phyloP scores from a whole-genome alignment of 129 eudicot genomes.

The Scalesia atractyloides region DNA sequence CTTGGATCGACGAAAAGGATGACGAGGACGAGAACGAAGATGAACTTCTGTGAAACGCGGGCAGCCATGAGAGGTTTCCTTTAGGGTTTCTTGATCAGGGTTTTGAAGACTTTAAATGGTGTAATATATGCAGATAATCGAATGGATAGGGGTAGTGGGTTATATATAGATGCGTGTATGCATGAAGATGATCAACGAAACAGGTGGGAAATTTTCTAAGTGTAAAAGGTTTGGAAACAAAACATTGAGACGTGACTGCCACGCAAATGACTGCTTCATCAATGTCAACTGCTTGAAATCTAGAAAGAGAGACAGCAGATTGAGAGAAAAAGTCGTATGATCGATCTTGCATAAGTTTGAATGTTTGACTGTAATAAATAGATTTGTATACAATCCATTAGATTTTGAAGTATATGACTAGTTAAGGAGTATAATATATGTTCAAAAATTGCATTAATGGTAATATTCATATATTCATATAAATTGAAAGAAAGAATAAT shows the following conservation, averaged over 20 bases:
- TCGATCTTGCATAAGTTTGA: slow-evolving; percentile 15
- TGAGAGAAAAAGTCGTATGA: slow-evolving; percentile 11
- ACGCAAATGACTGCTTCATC: slow-evolving; percentile 34
- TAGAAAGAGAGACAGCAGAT: slow-evolving; percentile 12
- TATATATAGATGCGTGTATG: neutral
- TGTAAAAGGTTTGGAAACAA: slow-evolving; percentile 29
- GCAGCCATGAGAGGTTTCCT: slow-evolving; percentile 20
- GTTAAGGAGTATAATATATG: neutral
- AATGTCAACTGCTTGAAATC: slow-evolving; percentile 38
- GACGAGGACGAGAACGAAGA: slow-evolving; percentile 19
- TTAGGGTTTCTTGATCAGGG: slow-evolving; percentile 13
- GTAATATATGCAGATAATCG: neutral
- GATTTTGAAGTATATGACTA: neutral
- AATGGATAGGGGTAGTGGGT: neutral
- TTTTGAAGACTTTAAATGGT: neutral
- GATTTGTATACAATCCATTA: neutral
- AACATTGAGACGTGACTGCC: slow-evolving; percentile 31
- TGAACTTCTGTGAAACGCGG: slow-evolving; percentile 13
- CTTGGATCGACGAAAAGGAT: slow-evolving; percentile 37
- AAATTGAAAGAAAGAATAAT: neutral
- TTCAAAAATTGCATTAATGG: neutral
- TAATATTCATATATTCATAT: neutral
- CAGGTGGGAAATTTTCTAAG: slow-evolving; percentile 9
- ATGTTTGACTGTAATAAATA: slow-evolving; percentile 15
- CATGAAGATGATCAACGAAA: neutral